Evolutionary conservation across 768 basidiomycete genomes (phyloP).

Genomic region (Sporobolomyces pararoseus): DNA sequence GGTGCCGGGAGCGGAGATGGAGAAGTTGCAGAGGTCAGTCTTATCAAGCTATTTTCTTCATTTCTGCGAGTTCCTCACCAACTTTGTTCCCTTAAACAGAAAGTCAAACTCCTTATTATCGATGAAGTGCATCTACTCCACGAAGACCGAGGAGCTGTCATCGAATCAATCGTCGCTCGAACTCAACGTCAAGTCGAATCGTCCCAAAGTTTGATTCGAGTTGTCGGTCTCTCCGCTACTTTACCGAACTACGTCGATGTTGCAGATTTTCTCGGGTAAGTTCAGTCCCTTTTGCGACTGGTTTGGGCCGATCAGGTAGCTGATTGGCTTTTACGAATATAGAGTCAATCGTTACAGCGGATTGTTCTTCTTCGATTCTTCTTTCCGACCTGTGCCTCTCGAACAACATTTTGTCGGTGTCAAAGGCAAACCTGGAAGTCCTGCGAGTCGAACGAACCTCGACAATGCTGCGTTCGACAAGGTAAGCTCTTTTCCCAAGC

Average conservation of each 20-base stretch:
- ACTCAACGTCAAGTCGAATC: conserved; percentile 94
- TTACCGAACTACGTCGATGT: conserved; percentile 96
- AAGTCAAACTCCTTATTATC: conserved; percentile 87
- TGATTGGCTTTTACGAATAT: neutral
- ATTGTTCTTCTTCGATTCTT: conserved; percentile 95
- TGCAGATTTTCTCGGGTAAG: conserved; percentile 90
- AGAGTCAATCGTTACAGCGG: conserved; percentile 83
- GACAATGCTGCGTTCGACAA: conserved; percentile 86
- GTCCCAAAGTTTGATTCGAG: conserved; percentile 89
- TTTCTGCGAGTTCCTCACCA: neutral
- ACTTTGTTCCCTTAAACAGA: conserved; percentile 54
- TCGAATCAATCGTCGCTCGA: conserved; percentile 94
- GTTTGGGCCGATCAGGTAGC: too few relatives aligned
- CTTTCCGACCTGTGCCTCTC: conserved; percentile 90
- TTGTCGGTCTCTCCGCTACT: conserved; percentile 89
- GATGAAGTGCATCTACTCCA: conserved; percentile 96
- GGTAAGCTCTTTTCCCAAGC: conserved; percentile 33
- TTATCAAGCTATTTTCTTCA: neutral
- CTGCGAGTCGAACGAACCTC: conserved; percentile 71
- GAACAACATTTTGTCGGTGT: conserved; percentile 96
- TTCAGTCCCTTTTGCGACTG: conserved; percentile 34
- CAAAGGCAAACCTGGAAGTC: conserved; percentile 76
- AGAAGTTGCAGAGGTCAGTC: conserved; percentile 70
- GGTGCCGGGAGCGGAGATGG: conserved; percentile 79
- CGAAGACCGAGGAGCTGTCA: conserved; percentile 95